Percentiles rank a stretch among this genome's conserved stretches.
These are phyloP conservation scores for Backusella sp. DNA, from an alignment of 192 early-diverging fungal genomes.

Conservation along the genomic window DNA sequence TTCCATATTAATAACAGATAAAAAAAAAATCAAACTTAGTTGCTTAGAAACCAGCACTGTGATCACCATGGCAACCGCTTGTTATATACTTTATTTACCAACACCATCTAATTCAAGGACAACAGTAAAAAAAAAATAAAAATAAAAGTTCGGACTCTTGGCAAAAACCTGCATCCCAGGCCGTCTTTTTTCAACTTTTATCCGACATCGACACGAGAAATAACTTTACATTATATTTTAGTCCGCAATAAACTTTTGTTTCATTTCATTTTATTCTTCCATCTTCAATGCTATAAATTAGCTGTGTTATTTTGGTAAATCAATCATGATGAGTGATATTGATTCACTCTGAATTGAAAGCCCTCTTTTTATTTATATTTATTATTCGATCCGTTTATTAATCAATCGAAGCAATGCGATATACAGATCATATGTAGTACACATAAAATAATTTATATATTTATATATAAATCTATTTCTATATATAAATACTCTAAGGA, in stretches of 20 bases:
- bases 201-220: neutral
- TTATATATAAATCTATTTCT: neutral
- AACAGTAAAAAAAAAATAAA: neutral
- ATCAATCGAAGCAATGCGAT: neutral
- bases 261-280: neutral
- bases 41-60: neutral
- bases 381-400: neutral
- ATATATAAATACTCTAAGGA: neutral
- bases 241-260: neutral
- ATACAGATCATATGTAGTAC: neutral
- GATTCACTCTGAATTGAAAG: neutral
- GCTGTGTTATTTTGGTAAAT: neutral
- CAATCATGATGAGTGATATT: neutral
- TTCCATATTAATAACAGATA: too few relatives aligned
- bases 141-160: neutral
- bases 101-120: too few relatives aligned
- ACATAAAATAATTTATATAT: neutral
- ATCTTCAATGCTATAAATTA: neutral
- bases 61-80: neutral
- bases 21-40: neutral
- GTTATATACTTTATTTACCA: too few relatives aligned
- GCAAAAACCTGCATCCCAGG: constrained; percentile 3
- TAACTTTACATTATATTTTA: neutral
- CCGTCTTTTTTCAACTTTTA: neutral
- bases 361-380: neutral